Evolutionary conservation across 257 asterid species (phyloP), one percentile per base, ranked within the genome.

Genomic region (Nicotiana benthamiana): DNA sequence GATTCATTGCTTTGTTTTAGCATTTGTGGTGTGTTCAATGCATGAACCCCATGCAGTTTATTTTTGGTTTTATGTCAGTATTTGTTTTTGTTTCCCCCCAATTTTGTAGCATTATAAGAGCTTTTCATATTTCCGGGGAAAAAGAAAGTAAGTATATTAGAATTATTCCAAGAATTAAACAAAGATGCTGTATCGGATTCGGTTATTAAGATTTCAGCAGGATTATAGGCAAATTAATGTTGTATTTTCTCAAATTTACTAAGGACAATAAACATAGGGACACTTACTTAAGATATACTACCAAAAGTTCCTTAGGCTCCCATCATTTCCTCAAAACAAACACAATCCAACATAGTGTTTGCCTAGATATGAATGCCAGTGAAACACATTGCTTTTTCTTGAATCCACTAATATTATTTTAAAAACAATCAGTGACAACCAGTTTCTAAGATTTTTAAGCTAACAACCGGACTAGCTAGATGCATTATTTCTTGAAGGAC

Each of bases 401-500:
- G 61, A 74, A 6, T 70, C 59, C 20, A 43, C 59, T 70, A 22
- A 70, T 51, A 51, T 36, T 70, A 72, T 43, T 70, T 43, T 68
- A n/a, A 40, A 68, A 32, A 40, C 32, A 68, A 36, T 70, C 20
- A 72, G 22, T 13, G 34, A 43, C 36, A 43, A 70, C 22, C 36
- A 43, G 9, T 26, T 46, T 15, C 9, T 26, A 26, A 48, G 61
- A 48, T 74, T 4, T 16, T 48, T 48, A 48, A 48, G 61, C 61
- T 24, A 74, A 46, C 43, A 48, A 74, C 61, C 79, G 26, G 18
- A 74, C 59, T 13, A 74, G 15, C 59, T 13, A 74, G 15, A 74
- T 74, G 61, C 61, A 74, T 46, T 74, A 74, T 74, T 74, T 74
- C 9, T 48, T 74, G 61, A 74, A 48, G 61, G 61, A 74, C 26